Percentiles rank a stretch among this genome's conserved stretches.
phyloP scores from a whole-genome alignment of 805 yeast genomes.

The Isabelozyma pseudorhagii region DNA sequence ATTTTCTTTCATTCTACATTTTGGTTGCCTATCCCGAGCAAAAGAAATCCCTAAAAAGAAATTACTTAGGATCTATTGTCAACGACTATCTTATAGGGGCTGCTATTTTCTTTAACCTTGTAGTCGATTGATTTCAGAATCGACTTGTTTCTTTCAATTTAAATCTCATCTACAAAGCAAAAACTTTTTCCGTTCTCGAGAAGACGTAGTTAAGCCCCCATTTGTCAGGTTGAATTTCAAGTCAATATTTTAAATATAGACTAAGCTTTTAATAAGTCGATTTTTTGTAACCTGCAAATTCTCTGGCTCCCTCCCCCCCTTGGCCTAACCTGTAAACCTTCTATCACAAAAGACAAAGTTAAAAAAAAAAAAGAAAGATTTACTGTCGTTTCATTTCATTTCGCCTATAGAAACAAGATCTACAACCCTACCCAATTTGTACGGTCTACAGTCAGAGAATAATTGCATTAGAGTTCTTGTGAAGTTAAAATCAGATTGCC shows the following conservation, averaged over 20 bases:
- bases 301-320: neutral
- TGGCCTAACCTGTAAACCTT: neutral
- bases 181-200: no score
- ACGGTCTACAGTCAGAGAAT: neutral
- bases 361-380: neutral
- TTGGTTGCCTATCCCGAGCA: neutral
- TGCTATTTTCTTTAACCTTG: no score
- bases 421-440: neutral
- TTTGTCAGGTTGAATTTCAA: neutral
- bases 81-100: no score
- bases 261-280: neutral
- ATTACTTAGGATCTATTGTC: neutral
- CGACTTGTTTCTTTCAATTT: no score
- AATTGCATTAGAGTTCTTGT: no score
- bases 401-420: neutral
- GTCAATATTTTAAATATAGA: no score
- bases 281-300: neutral
- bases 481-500: no score
- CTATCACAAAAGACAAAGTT: neutral
- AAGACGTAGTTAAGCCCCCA: neutral
- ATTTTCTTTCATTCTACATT: no score
- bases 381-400: neutral
- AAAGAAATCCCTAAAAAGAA: neutral
- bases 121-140: no score
- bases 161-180: no score